Percentiles rank a stretch among this genome's conserved stretches.
Conservation (phyloP, 805 yeast species). For the Nakazawaea molendinolei region DNA sequence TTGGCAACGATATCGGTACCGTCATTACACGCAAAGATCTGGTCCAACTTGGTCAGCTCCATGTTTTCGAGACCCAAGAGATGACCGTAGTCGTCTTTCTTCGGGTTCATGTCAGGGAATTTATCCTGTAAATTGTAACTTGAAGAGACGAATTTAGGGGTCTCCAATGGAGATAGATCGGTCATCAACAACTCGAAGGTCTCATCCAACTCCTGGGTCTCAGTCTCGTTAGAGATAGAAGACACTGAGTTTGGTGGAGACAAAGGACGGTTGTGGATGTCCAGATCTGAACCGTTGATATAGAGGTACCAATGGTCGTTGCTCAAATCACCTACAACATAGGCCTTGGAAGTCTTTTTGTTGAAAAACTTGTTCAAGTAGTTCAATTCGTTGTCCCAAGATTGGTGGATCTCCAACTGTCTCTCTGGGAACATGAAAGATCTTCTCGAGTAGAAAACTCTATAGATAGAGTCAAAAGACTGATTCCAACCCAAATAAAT, state of each 20-base stretch:
- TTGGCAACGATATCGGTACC: conserved; percentile 27
- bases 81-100: conserved; percentile 70
- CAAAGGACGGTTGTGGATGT: conserved; percentile 2
- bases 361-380: conserved; percentile 61
- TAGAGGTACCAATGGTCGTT: conserved; percentile 91
- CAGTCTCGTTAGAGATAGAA: neutral
- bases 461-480: conserved; percentile 30
- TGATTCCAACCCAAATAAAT: conserved; percentile 32
- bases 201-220: conserved; percentile 29
- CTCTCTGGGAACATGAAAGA: conserved; percentile 87
- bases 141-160: conserved; percentile 45
- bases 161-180: conserved; percentile 51
- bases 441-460: conserved; percentile 85
- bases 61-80: conserved; percentile 67
- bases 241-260: conserved; percentile 6
- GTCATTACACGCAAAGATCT: conserved; percentile 34
- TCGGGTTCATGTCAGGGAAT: conserved; percentile 36
- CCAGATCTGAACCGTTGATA: conserved; percentile 40
- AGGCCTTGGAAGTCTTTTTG: conserved; percentile 51
- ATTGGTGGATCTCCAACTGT: conserved; percentile 74
- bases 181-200: conserved; percentile 92
- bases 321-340: conserved; percentile 73
- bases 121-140: conserved; percentile 21
- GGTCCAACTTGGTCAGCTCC: conserved; percentile 52
- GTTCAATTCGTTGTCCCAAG: conserved; percentile 77